phyloP scores from a whole-genome alignment of 495 filamentous ascomycete genomes.

The Tuber indicum region DNA sequence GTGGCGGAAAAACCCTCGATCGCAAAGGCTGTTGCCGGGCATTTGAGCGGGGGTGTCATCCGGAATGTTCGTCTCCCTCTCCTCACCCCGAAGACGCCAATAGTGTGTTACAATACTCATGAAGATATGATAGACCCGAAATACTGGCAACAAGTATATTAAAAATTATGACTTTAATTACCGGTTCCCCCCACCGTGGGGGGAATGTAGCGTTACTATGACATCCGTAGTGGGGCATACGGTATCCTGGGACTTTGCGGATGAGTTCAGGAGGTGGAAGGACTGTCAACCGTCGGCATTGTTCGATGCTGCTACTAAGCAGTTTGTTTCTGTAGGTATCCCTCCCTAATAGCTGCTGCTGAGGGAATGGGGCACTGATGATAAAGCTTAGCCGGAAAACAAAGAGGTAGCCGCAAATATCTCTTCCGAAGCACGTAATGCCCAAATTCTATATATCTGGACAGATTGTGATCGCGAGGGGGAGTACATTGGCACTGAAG shows the following conservation, averaged over 20 bases:
- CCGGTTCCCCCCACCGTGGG: slow-evolving; percentile 76
- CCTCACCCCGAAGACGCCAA: background rate
- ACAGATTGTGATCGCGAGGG: slow-evolving; percentile 98
- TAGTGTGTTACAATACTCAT: slow-evolving; percentile 5
- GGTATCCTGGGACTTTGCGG: slow-evolving; percentile 62
- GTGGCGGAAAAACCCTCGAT: slow-evolving; percentile 98
- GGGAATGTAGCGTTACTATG: slow-evolving; percentile 76
- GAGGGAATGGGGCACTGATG: background rate
- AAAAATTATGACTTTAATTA: slow-evolving; percentile 94
- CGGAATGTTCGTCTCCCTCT: slow-evolving; percentile 12
- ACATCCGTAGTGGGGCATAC: slow-evolving; percentile 87
- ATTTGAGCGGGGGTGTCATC: slow-evolving; percentile 69
- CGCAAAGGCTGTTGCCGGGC: slow-evolving; percentile 82
- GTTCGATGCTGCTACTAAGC: slow-evolving; percentile 73
- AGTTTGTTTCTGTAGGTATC: slow-evolving; percentile 46
- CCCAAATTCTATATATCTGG: slow-evolving; percentile 81
- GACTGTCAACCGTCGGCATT: slow-evolving; percentile 69
- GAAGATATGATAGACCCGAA: slow-evolving; percentile 36
- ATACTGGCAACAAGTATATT: slow-evolving; percentile 63
- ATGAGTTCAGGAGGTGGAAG: slow-evolving; percentile 66
- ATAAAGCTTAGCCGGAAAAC: slow-evolving; percentile 56
- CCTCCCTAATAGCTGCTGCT: background rate
- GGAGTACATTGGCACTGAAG: slow-evolving; percentile 92
- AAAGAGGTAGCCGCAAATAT: slow-evolving; percentile 80
- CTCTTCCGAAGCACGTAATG: slow-evolving; percentile 60